These are phyloP conservation scores for Lachancea nothofagi DNA, from an alignment of 805 yeast genomes.

Conservation along the genomic window DNA sequence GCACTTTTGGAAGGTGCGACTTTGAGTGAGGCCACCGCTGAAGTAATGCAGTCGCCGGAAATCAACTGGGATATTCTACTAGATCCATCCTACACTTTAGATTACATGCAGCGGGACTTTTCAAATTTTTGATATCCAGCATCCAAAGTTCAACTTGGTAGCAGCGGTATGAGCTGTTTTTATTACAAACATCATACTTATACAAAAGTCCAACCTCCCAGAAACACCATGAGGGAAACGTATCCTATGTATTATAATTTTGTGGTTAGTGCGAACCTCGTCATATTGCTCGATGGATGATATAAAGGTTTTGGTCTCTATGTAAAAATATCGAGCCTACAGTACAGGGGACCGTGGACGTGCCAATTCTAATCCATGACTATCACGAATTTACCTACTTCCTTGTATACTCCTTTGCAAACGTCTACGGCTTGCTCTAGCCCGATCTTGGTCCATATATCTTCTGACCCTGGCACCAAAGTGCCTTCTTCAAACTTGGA, in stretches of 20 bases:
- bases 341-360: no score
- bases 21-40: slow-evolving; percentile 5
- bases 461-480: not conserved
- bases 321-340: no score
- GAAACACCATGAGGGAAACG: no score
- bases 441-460: not conserved
- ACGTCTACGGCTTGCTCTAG: slow-evolving; percentile 1
- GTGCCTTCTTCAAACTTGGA: slow-evolving; percentile 4
- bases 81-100: slow-evolving; percentile 12
- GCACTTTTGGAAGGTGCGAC: slow-evolving; percentile 9
- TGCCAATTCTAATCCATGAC: not conserved
- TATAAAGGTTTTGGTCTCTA: no score
- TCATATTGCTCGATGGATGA: no score
- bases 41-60: not conserved
- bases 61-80: slow-evolving; percentile 13
- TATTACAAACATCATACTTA: not conserved
- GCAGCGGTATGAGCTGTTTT: no score
- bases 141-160: no score
- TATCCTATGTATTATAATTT: no score
- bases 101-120: slow-evolving; percentile 6
- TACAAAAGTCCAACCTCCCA: no score
- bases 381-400: not conserved
- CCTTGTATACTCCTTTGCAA: not conserved
- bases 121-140: not conserved
- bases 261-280: no score